Base-by-base conservation (phyloP, 2,329 filamentous ascomycete genomes). In the Zymoseptoria pseudotritici region DNA sequence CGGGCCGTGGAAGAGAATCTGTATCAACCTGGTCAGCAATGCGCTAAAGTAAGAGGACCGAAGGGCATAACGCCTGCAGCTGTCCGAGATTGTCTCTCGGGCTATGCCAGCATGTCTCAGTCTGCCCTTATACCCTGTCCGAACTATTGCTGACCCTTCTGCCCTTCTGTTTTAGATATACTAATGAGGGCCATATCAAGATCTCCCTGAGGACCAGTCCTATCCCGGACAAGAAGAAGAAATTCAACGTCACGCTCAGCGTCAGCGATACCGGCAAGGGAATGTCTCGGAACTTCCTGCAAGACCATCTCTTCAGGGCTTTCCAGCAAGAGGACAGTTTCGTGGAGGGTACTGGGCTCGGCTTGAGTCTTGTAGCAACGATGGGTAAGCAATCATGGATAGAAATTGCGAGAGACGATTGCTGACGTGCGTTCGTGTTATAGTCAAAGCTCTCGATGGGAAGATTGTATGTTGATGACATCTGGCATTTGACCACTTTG, bases 241-340 rank as follows among this genome's bases (percentile, higher is more conserved):
- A 58, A 26, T 67, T 66, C 57, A 66, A 67, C 51, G 69, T 65
- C 11, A 63, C 62, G 0, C 63, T 70, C 22, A 62, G 61, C 9
- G 81, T 90, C 0, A 75, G 77, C 0, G 87, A 90, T 65, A 86
- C 85, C 0, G 87, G 87, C 0, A 79, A 79, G 42, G 87, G 87
- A 1, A 90, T 90, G 55, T 81, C 81, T 0, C 76, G 82, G 11
- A 83, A 87, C 7, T 90, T 85, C 63, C 72, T 89, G 4, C 77
- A 80, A 26, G 80, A 83, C 17, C 78, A 81, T 13, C 72, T 89
- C 0, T 90, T 86, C 69, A 82, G 80, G 0, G 83, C 86, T 0
- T 89, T 89, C 61, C 73, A 78, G 0, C 87, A 90, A 61, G 87
- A 90, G 66, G 80, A 88, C 53, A 74, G 76, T 0, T 70, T 89